These are phyloP conservation scores for Hygrophoropsis aurantiaca DNA, from an alignment of 768 basidiomycete species.

Conservation along the genomic window DNA sequence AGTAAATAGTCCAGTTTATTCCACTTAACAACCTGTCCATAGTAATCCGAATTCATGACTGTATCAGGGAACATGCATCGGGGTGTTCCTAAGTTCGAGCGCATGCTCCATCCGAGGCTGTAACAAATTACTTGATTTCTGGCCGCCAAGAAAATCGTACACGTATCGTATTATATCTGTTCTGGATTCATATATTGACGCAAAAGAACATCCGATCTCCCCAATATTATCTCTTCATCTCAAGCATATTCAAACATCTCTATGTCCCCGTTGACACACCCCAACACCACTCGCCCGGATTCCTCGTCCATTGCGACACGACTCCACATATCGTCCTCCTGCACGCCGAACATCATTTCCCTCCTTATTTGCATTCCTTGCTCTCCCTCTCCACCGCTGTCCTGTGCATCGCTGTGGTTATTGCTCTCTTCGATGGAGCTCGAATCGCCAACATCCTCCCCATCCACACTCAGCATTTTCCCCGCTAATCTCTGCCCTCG, in stretches of 20 bases:
- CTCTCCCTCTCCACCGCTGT: conserved; percentile 15
- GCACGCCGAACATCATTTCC: conserved; percentile 45
- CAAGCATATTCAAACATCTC: conserved; percentile 50
- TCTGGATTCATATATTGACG: too few species aligned
- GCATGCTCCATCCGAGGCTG: too few species aligned
- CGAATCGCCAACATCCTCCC: not conserved
- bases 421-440: not conserved
- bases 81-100: too few species aligned
- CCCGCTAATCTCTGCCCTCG: conserved; percentile 63
- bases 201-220: too few species aligned
- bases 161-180: too few species aligned
- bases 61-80: too few species aligned
- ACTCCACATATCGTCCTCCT: conserved; percentile 51
- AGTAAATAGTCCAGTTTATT: too few species aligned
- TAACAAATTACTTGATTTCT: too few species aligned
- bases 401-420: conserved; percentile 2
- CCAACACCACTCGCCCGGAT: conserved; percentile 36
- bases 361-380: conserved; percentile 29
- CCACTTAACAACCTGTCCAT: too few species aligned
- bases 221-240: not conserved
- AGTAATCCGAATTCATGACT: too few species aligned
- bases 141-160: too few species aligned
- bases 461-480: conserved; percentile 8
- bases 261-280: conserved; percentile 44
- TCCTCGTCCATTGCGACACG: conserved; percentile 38